Conservation (phyloP, 2,329 filamentous ascomycete genomes). For the Colletotrichum sp. region DNA sequence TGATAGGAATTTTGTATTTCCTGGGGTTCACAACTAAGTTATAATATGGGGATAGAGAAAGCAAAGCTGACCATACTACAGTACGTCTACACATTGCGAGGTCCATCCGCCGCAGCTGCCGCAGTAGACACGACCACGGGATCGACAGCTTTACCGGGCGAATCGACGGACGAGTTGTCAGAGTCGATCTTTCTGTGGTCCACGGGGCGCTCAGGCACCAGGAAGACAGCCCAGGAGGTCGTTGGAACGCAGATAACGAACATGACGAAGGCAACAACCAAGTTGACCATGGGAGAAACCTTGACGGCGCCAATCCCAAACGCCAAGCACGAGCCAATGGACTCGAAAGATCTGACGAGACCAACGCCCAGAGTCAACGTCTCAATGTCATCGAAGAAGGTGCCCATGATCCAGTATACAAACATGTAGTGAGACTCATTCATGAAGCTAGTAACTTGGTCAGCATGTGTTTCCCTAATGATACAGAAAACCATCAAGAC, state of each 20-base stretch:
- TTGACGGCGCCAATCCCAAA: slow-evolving; percentile 53
- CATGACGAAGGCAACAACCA: slow-evolving; percentile 53
- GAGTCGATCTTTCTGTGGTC: slow-evolving; percentile 14
- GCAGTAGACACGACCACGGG: background rate
- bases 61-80: fast-evolving
- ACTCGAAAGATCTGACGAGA: slow-evolving; percentile 53
- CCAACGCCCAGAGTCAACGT: slow-evolving; percentile 55
- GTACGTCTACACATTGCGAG: background rate
- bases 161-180: background rate
- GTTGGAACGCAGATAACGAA: slow-evolving; percentile 46
- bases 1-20: background rate
- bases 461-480: background rate
- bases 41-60: fast-evolving
- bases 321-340: slow-evolving; percentile 48
- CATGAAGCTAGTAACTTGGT: slow-evolving; percentile 39
- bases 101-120: background rate
- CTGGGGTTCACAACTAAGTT: fast-evolving
- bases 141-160: background rate
- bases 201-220: slow-evolving; percentile 40
- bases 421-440: slow-evolving; percentile 59
- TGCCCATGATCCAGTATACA: slow-evolving; percentile 55
- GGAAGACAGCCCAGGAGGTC: slow-evolving; percentile 36
- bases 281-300: slow-evolving; percentile 50
- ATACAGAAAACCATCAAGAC: fast-evolving
- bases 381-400: slow-evolving; percentile 56